Conservation (phyloP, 2,329 filamentous ascomycete genomes). For the Aspergillus japonicus region DNA sequence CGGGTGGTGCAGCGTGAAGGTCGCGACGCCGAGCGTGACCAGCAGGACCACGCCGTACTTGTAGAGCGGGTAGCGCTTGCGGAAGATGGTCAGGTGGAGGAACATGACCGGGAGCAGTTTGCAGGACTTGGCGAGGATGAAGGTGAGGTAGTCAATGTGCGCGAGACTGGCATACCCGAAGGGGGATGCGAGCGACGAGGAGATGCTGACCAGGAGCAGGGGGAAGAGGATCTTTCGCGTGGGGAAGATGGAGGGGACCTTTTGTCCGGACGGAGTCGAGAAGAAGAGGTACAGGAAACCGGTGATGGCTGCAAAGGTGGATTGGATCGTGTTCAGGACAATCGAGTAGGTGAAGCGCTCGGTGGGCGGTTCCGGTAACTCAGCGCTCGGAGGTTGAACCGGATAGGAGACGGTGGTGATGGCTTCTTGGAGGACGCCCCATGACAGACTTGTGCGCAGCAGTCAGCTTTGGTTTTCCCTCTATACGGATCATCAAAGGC, state of each 20-base stretch:
- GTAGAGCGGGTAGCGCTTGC: constrained; percentile 84
- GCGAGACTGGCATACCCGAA: constrained; percentile 91
- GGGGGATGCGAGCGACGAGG: constrained; percentile 84
- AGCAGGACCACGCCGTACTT: constrained; percentile 93
- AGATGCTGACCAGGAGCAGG: constrained; percentile 80
- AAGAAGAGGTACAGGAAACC: constrained; percentile 77
- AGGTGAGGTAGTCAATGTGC: constrained; percentile 97
- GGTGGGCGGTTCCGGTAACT: constrained; percentile 37
- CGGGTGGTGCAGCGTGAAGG: constrained; percentile 85
- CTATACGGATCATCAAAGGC: not conserved
- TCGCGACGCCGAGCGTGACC: constrained; percentile 87
- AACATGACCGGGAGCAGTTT: constrained; percentile 99
- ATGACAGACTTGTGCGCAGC: constrained; percentile 66
- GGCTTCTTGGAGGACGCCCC: constrained; percentile 95
- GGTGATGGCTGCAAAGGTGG: constrained; percentile 77
- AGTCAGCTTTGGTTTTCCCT: constrained; percentile 1
- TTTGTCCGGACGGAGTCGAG: constrained; percentile 57
- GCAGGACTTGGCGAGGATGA: constrained; percentile 95
- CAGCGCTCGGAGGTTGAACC: constrained; percentile 50
- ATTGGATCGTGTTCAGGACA: constrained; percentile 95
- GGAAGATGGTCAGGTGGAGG: constrained; percentile 88
- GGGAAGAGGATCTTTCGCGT: constrained; percentile 71
- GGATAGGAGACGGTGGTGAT: constrained; percentile 91
- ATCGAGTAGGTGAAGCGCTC: constrained; percentile 91
- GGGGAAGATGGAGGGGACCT: constrained; percentile 65